Percentiles rank a stretch among this genome's conserved stretches.
These are phyloP conservation scores for Starmera caribaea DNA, from an alignment of 805 yeast species.

Conservation along the genomic window DNA sequence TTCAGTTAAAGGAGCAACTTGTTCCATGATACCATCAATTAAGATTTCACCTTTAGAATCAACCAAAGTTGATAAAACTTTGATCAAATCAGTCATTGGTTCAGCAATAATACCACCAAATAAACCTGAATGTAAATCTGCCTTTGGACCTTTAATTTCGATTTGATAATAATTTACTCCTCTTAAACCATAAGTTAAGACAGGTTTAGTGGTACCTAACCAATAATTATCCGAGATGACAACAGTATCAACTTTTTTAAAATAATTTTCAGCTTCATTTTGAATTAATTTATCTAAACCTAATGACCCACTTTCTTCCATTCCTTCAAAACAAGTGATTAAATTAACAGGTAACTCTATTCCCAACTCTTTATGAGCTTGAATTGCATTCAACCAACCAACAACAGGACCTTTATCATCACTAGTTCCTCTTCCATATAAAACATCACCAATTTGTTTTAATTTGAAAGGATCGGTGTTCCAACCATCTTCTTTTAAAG, in stretches of 20 bases:
- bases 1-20: constrained; percentile 90
- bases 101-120: constrained; percentile 97
- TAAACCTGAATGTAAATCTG: constrained; percentile 95
- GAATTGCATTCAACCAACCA: constrained; percentile 90
- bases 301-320: constrained; percentile 96
- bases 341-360: constrained; percentile 89
- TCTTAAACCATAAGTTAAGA: constrained; percentile 92
- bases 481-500: constrained; percentile 91
- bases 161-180: constrained; percentile 93
- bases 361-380: constrained; percentile 82
- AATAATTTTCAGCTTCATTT: constrained; percentile 68
- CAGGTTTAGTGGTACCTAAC: constrained; percentile 97
- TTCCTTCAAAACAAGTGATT: constrained; percentile 92
- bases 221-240: constrained; percentile 97
- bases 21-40: constrained; percentile 83
- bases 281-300: constrained; percentile 83
- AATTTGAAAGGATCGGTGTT: constrained; percentile 80
- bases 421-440: constrained; percentile 90
- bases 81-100: constrained; percentile 89
- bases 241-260: constrained; percentile 85
- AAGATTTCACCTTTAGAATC: constrained; percentile 73
- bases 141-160: constrained; percentile 79
- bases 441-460: constrained; percentile 55
- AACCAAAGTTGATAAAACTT: constrained; percentile 69
- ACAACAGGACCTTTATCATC: constrained; percentile 98